Percentiles rank a stretch among this genome's conserved stretches.
phyloP scores from a whole-genome alignment of 2,329 filamentous ascomycete genomes.

The Byssothecium circinans region DNA sequence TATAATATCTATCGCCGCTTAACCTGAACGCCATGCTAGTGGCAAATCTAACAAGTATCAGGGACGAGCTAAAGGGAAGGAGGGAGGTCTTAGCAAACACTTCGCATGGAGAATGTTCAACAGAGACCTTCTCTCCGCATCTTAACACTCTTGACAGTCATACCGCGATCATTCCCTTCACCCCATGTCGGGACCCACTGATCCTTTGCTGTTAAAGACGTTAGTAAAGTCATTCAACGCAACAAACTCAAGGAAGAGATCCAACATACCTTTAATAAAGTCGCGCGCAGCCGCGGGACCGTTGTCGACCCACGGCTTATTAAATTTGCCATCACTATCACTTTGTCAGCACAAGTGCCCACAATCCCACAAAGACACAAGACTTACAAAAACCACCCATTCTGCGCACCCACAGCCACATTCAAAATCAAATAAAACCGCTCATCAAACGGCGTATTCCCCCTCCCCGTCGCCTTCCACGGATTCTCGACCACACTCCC shows the following conservation, averaged over 20 bases:
- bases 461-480: conserved; percentile 63
- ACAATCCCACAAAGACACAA: conserved; percentile 46
- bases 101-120: conserved; percentile 10
- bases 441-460: conserved; percentile 73
- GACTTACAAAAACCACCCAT: conserved; percentile 76
- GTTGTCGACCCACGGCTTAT: conserved; percentile 68
- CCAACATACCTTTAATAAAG: conserved; percentile 26
- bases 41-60: no score
- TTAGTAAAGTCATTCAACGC: conserved; percentile 66
- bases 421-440: conserved; percentile 75
- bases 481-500: conserved; percentile 63
- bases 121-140: conserved; percentile 48
- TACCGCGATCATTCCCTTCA: conserved; percentile 53
- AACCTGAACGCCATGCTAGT: no score
- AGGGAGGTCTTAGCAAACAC: no score
- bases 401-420: conserved; percentile 73
- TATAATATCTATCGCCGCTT: no score
- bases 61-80: no score
- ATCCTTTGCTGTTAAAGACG: conserved; percentile 56
- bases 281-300: conserved; percentile 24
- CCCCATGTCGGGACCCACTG: conserved; percentile 73
- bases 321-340: conserved; percentile 53
- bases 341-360: conserved; percentile 4
- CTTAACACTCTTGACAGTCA: conserved; percentile 69
- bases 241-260: neutral